Percentiles rank a stretch among this genome's conserved stretches.
phyloP scores from a whole-genome alignment of 1,139 yeast genomes.

The Kodamaea fungicola region DNA sequence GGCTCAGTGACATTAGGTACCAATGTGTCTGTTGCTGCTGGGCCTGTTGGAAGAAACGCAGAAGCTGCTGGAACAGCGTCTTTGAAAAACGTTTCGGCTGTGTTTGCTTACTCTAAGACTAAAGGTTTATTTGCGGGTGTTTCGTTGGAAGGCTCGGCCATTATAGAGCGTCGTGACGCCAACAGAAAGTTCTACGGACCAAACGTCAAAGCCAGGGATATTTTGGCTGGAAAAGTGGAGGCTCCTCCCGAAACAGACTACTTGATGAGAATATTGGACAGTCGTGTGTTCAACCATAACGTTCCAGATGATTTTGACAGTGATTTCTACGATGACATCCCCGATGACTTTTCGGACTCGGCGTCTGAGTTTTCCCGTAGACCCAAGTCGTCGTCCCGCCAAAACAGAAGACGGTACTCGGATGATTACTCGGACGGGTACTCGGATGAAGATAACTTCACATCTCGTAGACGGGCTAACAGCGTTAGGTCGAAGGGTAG shows the following conservation, averaged over 20 bases:
- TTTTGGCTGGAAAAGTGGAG: conserved; percentile 81
- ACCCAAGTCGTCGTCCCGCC: conserved; percentile 22
- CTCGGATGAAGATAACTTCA: conserved; percentile 17
- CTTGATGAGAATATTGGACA: conserved; percentile 78
- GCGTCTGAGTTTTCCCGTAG: conserved; percentile 33
- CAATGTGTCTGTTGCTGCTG: conserved; percentile 95
- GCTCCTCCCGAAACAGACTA: conserved; percentile 94
- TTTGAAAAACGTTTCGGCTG: conserved; percentile 80
- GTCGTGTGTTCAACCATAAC: conserved; percentile 74
- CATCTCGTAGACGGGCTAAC: conserved; percentile 18
- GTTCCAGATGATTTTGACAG: conserved; percentile 48
- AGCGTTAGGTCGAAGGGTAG: conserved; percentile 4
- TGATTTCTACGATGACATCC: conserved; percentile 69
- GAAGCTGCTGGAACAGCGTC: conserved; percentile 98
- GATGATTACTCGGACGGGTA: conserved; percentile 42
- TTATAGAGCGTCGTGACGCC: conserved; percentile 94
- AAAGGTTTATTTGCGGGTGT: conserved; percentile 98
- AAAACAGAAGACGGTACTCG: conserved; percentile 32
- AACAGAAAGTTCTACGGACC: conserved; percentile 91
- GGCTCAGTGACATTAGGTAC: conserved; percentile 97
- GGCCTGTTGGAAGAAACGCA: conserved; percentile 95
- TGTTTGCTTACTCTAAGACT: conserved; percentile 90
- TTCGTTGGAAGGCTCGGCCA: conserved; percentile 92
- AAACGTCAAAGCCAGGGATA: conserved; percentile 78
- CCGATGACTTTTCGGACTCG: conserved; percentile 56